Percentiles rank a stretch among this genome's conserved stretches.
phyloP scores from a whole-genome alignment of 805 yeast genomes.

The Metschnikowia kunwiensis region DNA sequence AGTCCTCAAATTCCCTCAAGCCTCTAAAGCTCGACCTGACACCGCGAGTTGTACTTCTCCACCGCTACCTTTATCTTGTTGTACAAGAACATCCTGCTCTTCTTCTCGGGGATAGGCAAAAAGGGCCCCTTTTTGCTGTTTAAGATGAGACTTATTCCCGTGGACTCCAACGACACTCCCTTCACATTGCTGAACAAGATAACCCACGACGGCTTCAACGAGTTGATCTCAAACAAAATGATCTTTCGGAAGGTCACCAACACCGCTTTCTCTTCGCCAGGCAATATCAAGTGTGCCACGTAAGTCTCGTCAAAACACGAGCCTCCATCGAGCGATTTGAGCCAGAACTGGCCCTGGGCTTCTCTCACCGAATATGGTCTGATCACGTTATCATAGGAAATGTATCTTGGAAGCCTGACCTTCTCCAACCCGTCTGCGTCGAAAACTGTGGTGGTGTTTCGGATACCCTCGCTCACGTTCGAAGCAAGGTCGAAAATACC shows the following conservation, averaged over 20 bases:
- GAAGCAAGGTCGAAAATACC: conserved; percentile 92
- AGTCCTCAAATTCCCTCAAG: background rate
- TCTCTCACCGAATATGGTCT: conserved; percentile 74
- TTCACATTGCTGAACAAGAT: conserved; percentile 61
- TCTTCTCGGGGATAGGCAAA: conserved; percentile 71
- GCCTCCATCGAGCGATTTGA: conserved; percentile 82
- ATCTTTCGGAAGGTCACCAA: conserved; percentile 72
- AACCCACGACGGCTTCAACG: conserved; percentile 67
- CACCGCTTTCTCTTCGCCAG: conserved; percentile 76
- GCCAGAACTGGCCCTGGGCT: conserved; percentile 92
- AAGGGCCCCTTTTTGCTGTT: conserved; percentile 50
- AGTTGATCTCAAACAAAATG: conserved; percentile 60
- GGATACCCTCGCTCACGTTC: conserved; percentile 89
- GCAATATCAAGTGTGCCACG: conserved; percentile 78
- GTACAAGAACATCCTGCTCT: conserved; percentile 64
- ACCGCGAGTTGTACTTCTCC: conserved; percentile 67
- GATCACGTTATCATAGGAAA: conserved; percentile 69
- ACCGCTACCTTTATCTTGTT: conserved; percentile 77
- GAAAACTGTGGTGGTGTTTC: conserved; percentile 87
- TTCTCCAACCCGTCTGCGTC: conserved; percentile 75
- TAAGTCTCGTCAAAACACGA: conserved; percentile 67
- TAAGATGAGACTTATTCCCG: conserved; percentile 71
- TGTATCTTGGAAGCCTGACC: conserved; percentile 77
- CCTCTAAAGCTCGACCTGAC: conserved; percentile 42
- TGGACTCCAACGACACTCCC: conserved; percentile 69